phyloP scores from a whole-genome alignment of 345 rosid genomes.

The Euphorbia lathyris region DNA sequence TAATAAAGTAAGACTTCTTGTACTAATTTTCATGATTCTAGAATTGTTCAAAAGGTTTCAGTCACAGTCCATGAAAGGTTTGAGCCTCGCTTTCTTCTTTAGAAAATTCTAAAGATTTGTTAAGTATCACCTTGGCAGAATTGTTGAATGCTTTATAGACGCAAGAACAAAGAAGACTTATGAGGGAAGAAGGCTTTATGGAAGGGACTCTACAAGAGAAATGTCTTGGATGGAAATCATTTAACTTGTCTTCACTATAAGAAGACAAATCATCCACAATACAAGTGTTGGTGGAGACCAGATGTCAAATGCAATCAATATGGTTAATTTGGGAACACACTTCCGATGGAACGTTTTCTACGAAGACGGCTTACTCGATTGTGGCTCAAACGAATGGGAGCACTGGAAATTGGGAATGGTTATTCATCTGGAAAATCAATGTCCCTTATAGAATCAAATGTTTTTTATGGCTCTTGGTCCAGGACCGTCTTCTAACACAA shows the following conservation, averaged over 20 bases:
- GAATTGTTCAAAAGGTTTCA: background rate
- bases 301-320: background rate
- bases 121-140: background rate
- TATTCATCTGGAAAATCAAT: too few relatives aligned
- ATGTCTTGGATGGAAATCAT: background rate
- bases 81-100: background rate
- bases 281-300: conserved; percentile 4
- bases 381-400: too few relatives aligned
- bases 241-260: conserved; percentile 6
- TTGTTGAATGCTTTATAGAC: background rate
- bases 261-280: conserved; percentile 12
- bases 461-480: too few relatives aligned
- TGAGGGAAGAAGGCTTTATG: background rate
- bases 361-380: too few relatives aligned
- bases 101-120: background rate
- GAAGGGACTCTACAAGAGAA: background rate
- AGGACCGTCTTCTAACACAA: too few relatives aligned
- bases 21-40: background rate
- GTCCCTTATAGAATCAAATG: too few relatives aligned
- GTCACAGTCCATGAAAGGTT: background rate
- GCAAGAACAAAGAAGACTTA: background rate
- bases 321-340: too few relatives aligned
- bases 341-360: too few relatives aligned
- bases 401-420: too few relatives aligned
- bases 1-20: background rate